Percentiles rank a stretch among this genome's conserved stretches.
Conservation (phyloP, 2,329 filamentous ascomycete species). For the Curvularia verruculosa region DNA sequence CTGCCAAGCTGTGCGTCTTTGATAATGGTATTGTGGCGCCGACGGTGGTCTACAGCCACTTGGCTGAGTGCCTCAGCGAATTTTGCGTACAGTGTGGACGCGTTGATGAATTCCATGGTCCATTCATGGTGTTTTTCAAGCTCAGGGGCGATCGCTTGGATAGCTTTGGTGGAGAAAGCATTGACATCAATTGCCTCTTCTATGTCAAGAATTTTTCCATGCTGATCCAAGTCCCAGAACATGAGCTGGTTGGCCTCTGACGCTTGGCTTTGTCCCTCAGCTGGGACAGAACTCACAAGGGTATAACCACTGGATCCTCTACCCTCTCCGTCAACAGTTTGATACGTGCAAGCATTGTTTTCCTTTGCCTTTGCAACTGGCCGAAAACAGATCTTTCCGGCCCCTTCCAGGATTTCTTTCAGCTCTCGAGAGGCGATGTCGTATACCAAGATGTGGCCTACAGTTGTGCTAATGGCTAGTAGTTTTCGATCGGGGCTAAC, state of each 20-base stretch:
- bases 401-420: neutral
- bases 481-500: neutral
- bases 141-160: constrained; percentile 34
- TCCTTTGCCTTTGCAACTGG: neutral
- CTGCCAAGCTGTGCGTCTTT: neutral
- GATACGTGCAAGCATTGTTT: neutral
- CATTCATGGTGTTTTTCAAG: constrained; percentile 36
- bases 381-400: neutral
- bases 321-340: neutral
- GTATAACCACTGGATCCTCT: neutral
- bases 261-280: neutral
- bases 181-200: constrained; percentile 23
- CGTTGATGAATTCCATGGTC: constrained; percentile 30
- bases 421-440: neutral
- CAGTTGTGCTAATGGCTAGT: neutral
- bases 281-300: neutral
- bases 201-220: neutral
- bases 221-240: neutral
- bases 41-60: constrained; percentile 29
- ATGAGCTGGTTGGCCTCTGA: neutral
- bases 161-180: constrained; percentile 31
- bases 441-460: neutral
- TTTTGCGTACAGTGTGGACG: constrained; percentile 27
- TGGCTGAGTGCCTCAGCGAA: constrained; percentile 26
- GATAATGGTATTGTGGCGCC: constrained; percentile 30